Evolutionary conservation across 768 basidiomycete genomes (phyloP).

Genomic region (Pleurotus djamor): DNA sequence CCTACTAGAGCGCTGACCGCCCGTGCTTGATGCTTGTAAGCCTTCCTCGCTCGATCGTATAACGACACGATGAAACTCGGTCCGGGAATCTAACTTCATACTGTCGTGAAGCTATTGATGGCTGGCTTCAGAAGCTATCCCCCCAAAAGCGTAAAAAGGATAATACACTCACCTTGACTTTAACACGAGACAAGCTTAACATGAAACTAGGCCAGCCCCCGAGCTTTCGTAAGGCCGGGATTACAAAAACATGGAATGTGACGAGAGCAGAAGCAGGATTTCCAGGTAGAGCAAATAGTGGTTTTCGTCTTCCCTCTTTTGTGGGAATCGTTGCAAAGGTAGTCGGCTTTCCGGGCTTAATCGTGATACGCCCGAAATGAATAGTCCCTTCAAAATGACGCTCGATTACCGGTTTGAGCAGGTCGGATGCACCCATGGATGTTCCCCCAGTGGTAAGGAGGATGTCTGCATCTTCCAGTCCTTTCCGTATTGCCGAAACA

Average conservation of each 20-base stretch:
- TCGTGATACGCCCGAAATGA: constrained; percentile 83
- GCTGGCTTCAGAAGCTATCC: background rate
- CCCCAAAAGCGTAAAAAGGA: background rate
- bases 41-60: constrained; percentile 44
- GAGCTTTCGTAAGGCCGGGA: constrained; percentile 73
- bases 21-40: constrained; percentile 74
- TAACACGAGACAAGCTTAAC: constrained; percentile 59
- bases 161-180: constrained; percentile 52
- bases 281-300: constrained; percentile 83
- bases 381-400: constrained; percentile 70
- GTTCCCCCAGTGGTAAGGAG: constrained; percentile 88
- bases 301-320: constrained; percentile 40
- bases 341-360: constrained; percentile 88
- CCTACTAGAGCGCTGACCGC: constrained; percentile 83
- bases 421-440: constrained; percentile 87
- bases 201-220: constrained; percentile 61
- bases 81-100: constrained; percentile 70
- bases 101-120: constrained; percentile 46
- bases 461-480: constrained; percentile 65
- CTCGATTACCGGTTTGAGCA: constrained; percentile 88
- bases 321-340: constrained; percentile 80
- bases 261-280: constrained; percentile 90
- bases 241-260: constrained; percentile 80
- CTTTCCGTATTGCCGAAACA: constrained; percentile 51
- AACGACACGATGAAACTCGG: constrained; percentile 81